Conservation (phyloP, 352 stramenopile genomes). For the Globisporangium radiosum region DNA sequence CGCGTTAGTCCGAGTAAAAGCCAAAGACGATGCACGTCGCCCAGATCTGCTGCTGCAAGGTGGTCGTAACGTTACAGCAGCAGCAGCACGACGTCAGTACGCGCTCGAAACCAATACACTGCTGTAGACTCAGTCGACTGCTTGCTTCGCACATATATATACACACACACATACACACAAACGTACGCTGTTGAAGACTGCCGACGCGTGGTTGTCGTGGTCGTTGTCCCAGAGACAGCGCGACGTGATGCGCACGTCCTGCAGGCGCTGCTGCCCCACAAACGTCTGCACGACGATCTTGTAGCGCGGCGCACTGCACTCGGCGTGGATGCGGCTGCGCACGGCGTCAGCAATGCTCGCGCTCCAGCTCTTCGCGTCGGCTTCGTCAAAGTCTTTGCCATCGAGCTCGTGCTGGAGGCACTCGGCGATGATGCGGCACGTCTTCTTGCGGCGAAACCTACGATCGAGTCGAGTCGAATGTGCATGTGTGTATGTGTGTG, state of each 20-base stretch:
- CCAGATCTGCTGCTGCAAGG: conserved; percentile 76
- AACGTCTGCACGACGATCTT: conserved; percentile 94
- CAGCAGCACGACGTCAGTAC: background rate
- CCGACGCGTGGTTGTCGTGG: conserved; percentile 91
- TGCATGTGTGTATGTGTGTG: background rate
- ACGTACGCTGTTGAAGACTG: conserved; percentile 81
- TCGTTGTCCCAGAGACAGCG: conserved; percentile 92
- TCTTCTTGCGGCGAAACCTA: conserved; percentile 71
- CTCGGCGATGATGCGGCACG: conserved; percentile 67
- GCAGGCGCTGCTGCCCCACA: conserved; percentile 90
- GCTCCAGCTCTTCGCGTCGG: conserved; percentile 60
- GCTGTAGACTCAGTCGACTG: too few relatives aligned
- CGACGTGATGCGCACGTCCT: conserved; percentile 91
- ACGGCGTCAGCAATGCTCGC: conserved; percentile 60
- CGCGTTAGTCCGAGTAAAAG: conserved; percentile 83
- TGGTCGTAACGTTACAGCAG: background rate
- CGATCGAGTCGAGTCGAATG: background rate
- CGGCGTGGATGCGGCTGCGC: conserved; percentile 48
- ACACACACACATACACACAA: background rate
- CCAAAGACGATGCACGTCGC: conserved; percentile 87
- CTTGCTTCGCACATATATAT: background rate
- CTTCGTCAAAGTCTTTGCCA: conserved; percentile 70
- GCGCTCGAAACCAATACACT: too few relatives aligned
- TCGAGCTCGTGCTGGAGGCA: conserved; percentile 62
- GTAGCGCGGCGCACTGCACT: conserved; percentile 83